phyloP scores from a whole-genome alignment of 225 moss, liverwort and hornwort genomes.

The Pseudisothecium myosuroides region DNA sequence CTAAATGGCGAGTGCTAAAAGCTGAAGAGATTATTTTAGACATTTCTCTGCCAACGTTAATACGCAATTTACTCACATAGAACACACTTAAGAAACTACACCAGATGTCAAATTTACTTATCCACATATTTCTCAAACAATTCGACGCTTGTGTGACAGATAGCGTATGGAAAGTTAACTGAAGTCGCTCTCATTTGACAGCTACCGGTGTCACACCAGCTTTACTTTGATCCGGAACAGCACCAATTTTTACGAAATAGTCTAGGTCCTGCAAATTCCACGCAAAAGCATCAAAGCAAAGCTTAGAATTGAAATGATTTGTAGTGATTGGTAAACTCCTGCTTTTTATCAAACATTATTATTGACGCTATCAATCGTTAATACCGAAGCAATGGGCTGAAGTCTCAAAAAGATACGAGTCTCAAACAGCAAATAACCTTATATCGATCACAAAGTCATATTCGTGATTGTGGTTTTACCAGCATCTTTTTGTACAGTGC shows the following conservation, averaged over 20 bases:
- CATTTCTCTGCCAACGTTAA: not conserved
- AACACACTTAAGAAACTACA: not conserved
- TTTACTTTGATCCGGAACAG: not conserved
- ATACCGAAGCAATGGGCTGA: not conserved
- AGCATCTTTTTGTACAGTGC: slow-evolving; percentile 34
- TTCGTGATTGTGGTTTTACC: not conserved
- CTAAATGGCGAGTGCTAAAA: not conserved
- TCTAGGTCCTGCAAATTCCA: slow-evolving; percentile 2
- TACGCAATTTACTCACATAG: not conserved
- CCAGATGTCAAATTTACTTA: not conserved
- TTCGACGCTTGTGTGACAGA: not conserved
- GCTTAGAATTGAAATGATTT: not conserved
- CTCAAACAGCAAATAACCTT: not conserved
- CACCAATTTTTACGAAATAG: slow-evolving; percentile 19
- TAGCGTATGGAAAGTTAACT: not conserved
- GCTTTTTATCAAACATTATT: not conserved
- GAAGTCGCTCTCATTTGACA: not conserved
- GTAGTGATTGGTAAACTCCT: not conserved
- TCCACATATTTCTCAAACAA: not conserved
- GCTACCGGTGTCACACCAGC: not conserved
- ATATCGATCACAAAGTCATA: not conserved
- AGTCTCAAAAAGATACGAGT: not conserved
- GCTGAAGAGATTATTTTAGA: not conserved
- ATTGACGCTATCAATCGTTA: not conserved
- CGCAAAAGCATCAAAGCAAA: not conserved